These are phyloP conservation scores for Capronia americana DNA, from an alignment of 2,329 filamentous ascomycete genomes.

Conservation along the genomic window DNA sequence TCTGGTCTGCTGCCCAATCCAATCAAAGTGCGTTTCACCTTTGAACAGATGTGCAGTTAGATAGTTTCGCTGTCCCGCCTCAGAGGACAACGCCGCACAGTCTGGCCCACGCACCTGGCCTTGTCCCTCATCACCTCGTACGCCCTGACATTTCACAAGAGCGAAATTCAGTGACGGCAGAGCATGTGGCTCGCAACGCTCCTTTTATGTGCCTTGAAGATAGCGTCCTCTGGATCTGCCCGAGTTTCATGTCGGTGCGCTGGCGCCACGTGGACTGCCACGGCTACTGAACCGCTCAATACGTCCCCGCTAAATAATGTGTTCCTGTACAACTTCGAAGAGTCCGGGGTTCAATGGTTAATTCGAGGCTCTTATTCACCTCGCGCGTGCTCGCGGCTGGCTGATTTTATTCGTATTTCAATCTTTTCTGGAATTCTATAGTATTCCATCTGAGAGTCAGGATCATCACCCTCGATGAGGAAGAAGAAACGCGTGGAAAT, in stretches of 20 bases:
- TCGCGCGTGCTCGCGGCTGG: not conserved
- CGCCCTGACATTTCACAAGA: not conserved
- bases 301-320: not conserved
- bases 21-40: slow-evolving; percentile 19
- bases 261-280: not conserved
- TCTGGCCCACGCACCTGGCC: not conserved
- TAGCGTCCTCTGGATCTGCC: not conserved
- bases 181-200: not conserved
- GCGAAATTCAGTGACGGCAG: not conserved
- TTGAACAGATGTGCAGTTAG: slow-evolving; percentile 29
- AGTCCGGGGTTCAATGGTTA: not conserved
- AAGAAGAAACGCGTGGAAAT: no score
- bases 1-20: slow-evolving; percentile 14
- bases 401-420: not conserved
- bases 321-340: not conserved
- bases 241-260: not conserved
- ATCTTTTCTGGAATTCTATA: not conserved
- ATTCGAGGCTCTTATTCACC: not conserved
- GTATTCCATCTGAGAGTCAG: not conserved
- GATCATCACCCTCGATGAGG: no score
- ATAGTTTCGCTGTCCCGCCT: slow-evolving; percentile 16
- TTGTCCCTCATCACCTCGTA: no score
- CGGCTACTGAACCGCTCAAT: not conserved
- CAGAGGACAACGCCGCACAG: not conserved
- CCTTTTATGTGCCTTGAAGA: not conserved